phyloP scores from a whole-genome alignment of 352 stramenopile genomes.

The Phytophthora sp. region DNA sequence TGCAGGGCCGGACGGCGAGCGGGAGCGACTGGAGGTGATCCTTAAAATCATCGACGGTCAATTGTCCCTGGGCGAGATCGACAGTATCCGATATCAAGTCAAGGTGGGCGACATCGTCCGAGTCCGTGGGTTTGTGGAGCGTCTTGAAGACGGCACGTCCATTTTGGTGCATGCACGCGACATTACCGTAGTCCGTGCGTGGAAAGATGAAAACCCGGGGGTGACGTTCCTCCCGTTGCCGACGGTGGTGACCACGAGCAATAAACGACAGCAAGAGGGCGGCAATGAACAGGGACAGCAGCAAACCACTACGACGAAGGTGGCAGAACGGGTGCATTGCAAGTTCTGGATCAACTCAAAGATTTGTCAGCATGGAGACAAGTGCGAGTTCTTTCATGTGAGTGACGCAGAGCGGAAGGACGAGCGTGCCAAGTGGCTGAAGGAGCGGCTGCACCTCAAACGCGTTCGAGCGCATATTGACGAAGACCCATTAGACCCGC shows the following conservation, averaged over 20 bases:
- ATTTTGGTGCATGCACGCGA: conserved; percentile 56
- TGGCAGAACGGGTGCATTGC: conserved; percentile 45
- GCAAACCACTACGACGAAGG: background rate
- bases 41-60: conserved; percentile 78
- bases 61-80: conserved; percentile 66
- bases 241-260: conserved; percentile 34
- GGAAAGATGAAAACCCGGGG: conserved; percentile 60
- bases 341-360: conserved; percentile 89
- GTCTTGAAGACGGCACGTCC: conserved; percentile 10
- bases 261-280: conserved; percentile 15
- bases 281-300: background rate
- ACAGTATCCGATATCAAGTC: conserved; percentile 62
- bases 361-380: conserved; percentile 67
- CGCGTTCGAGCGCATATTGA: conserved; percentile 56
- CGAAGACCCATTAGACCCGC: conserved; percentile 67
- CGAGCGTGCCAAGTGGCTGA: conserved; percentile 64
- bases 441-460: conserved; percentile 66
- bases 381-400: conserved; percentile 72
- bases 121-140: conserved; percentile 66
- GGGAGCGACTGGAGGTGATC: conserved; percentile 70
- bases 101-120: conserved; percentile 77
- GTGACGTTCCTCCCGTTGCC: conserved; percentile 66
- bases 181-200: conserved; percentile 45
- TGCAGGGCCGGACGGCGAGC: conserved; percentile 6
- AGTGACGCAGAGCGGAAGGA: conserved; percentile 49